Percentiles rank a stretch among this genome's conserved stretches.
Evolutionary conservation across 441 rosid species (phyloP).

Genomic region (Adansonia rubrostipa): DNA sequence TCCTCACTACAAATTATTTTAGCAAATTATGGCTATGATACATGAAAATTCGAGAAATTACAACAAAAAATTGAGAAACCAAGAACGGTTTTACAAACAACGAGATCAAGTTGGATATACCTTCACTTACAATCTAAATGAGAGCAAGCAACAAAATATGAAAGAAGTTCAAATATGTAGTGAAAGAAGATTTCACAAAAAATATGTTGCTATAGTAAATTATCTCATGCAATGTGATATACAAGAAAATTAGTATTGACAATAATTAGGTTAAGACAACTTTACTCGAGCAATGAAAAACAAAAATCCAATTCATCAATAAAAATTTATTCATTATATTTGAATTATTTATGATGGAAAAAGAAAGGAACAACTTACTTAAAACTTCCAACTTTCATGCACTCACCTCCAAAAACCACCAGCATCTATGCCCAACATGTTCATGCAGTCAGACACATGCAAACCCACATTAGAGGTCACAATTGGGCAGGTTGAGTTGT

Average conservation of each 20-base stretch:
- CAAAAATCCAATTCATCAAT: not conserved
- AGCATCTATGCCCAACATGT: not conserved
- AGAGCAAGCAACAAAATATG: slow-evolving; percentile 7
- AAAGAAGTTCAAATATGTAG: slow-evolving; percentile 9
- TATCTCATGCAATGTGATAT: not conserved
- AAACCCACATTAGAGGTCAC: not conserved
- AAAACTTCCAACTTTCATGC: not conserved
- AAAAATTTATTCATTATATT: not conserved
- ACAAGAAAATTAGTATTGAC: not conserved
- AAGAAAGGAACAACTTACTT: not conserved
- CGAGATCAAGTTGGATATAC: slow-evolving; percentile 5
- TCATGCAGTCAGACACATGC: not conserved
- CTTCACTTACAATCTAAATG: not conserved
- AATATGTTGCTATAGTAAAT: not conserved
- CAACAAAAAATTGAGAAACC: not conserved
- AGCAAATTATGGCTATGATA: not conserved
- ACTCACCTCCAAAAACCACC: not conserved
- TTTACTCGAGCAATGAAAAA: not conserved
- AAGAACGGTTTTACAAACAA: not conserved
- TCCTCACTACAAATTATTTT: slow-evolving; percentile 4
- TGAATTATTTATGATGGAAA: not conserved
- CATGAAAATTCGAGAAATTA: not conserved
- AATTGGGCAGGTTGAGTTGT: not conserved
- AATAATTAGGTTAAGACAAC: not conserved
- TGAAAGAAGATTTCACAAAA: not conserved